These are phyloP conservation scores for Plasmodium chabaudi DNA, from an alignment of 169 alveolate genomes.

Conservation along the genomic window DNA sequence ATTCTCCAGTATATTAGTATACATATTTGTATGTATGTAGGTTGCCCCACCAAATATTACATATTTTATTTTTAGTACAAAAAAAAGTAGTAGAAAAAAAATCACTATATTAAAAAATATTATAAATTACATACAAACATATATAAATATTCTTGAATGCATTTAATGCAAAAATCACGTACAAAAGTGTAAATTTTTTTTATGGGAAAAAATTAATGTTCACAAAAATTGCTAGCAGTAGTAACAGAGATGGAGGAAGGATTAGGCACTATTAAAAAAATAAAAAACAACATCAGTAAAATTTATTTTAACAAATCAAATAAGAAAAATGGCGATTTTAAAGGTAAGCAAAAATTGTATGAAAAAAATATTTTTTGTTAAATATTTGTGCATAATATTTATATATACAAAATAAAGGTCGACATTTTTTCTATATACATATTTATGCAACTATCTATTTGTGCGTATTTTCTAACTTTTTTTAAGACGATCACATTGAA, in stretches of 20 bases:
- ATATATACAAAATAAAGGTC: neutral
- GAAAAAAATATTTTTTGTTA: too few species aligned
- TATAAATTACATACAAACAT: too few species aligned
- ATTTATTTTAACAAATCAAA: slow-evolving; percentile 57
- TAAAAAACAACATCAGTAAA: slow-evolving; percentile 62
- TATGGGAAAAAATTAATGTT: neutral
- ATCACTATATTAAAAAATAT: too few species aligned
- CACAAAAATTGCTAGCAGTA: neutral
- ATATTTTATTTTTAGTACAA: too few species aligned
- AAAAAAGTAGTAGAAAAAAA: too few species aligned
- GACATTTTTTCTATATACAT: neutral
- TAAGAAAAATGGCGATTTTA: slow-evolving; percentile 65
- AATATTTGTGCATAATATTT: neutral
- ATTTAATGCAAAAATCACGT: neutral
- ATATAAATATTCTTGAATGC: too few species aligned
- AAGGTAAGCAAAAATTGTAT: slow-evolving; percentile 18
- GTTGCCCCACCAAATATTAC: too few species aligned
- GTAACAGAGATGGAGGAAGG: slow-evolving; percentile 46
- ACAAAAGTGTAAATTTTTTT: slow-evolving; percentile 8
- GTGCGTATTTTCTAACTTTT: slow-evolving; percentile 1
- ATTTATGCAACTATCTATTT: neutral
- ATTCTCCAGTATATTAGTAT: too few species aligned
- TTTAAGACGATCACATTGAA: slow-evolving; percentile 71
- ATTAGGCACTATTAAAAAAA: slow-evolving; percentile 38
- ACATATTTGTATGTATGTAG: too few species aligned